These are phyloP conservation scores for Lolium rigidum DNA, from an alignment of 176 grass and related monocot species.

Conservation along the genomic window DNA sequence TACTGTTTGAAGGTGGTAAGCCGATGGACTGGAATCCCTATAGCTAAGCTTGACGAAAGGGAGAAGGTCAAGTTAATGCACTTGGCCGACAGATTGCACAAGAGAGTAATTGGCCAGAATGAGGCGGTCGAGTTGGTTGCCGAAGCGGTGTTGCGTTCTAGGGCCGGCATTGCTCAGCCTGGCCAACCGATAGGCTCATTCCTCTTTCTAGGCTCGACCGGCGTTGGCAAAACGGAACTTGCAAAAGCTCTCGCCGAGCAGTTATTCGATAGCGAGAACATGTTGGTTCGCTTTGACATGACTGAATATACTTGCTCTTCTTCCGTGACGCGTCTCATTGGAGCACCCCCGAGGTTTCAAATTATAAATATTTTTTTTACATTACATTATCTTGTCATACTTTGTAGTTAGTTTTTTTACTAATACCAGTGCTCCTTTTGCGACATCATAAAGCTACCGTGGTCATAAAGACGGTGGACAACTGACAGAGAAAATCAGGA, in stretches of 20 bases:
- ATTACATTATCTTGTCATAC: background rate
- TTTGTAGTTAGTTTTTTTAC: no score
- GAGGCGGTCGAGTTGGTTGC: no score
- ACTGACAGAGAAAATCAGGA: conserved; percentile 44
- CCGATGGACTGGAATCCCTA: no score
- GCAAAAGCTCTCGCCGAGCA: conserved; percentile 31
- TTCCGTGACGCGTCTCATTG: conserved; percentile 38
- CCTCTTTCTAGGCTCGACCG: background rate
- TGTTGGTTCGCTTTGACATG: conserved; percentile 49
- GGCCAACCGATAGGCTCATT: no score
- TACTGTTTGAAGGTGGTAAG: no score
- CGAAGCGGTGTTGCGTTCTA: no score
- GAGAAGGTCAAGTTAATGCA: no score
- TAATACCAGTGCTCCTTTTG: background rate
- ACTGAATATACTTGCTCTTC: conserved; percentile 34
- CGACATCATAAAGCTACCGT: background rate
- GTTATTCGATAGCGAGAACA: conserved; percentile 22
- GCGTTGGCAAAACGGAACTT: conserved; percentile 59
- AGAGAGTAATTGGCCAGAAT: no score
- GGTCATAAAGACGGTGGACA: conserved; percentile 45
- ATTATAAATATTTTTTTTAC: background rate
- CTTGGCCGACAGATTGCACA: no score
- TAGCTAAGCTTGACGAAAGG: no score
- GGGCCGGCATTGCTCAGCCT: no score
- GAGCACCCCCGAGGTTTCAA: conserved; percentile 41